Evolutionary conservation across 192 early-diverging fungal species (phyloP).

Genomic region (Neocallimastix lanati): DNA sequence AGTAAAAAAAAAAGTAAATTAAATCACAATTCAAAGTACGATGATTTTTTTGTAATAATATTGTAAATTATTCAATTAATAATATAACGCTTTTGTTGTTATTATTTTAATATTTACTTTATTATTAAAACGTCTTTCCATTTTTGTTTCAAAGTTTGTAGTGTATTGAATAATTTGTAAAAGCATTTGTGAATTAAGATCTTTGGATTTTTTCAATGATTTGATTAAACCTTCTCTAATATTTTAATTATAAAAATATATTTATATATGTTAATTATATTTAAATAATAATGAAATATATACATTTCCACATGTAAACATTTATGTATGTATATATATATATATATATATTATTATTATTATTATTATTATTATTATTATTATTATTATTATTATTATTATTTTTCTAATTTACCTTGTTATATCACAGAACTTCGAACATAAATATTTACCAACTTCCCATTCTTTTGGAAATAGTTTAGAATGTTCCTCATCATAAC

Average conservation of each 20-base stretch:
- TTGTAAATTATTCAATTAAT: no score
- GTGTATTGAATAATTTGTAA: conserved; percentile 43
- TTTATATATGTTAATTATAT: no score
- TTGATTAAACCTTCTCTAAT: conserved; percentile 43
- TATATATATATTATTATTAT: no score
- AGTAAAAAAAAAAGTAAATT: no score
- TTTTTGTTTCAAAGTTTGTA: conserved; percentile 61
- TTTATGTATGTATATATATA: no score
- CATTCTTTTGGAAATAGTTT: conserved; percentile 62
- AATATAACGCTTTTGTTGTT: no score
- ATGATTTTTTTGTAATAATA: no score
- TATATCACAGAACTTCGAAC: conserved; percentile 59
- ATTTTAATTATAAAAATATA: background rate
- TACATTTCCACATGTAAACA: no score
- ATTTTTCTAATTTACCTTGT: conserved; percentile 35
- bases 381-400: no score
- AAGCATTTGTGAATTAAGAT: background rate
- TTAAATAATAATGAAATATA: no score
- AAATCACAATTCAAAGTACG: no score
- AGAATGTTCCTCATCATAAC: conserved; percentile 75
- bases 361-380: no score
- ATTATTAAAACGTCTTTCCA: conserved; percentile 45
- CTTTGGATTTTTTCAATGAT: conserved; percentile 27
- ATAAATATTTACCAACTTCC: conserved; percentile 52
- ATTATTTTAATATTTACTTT: background rate